phyloP scores from a whole-genome alignment of 768 basidiomycete species.

The Botryobasidium botryosum region DNA sequence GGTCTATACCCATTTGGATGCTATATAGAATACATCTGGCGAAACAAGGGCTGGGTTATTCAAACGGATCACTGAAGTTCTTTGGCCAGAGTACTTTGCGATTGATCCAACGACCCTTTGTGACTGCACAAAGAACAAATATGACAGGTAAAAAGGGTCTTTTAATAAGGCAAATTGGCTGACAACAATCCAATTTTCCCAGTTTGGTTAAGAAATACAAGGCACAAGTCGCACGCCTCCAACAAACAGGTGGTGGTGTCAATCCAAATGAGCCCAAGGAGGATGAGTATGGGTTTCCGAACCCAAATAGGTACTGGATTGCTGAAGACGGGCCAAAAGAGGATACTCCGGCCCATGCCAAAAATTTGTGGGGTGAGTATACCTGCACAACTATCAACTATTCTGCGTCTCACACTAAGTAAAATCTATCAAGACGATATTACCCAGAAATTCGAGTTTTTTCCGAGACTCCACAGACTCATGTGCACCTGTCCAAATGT shows the following conservation, averaged over 20 bases:
- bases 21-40: conserved; percentile 16
- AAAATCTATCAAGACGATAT: conserved; percentile 14
- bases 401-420: not conserved
- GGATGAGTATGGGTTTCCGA: conserved; percentile 3
- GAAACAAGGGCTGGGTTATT: conserved; percentile 14
- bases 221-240: not conserved
- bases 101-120: conserved; percentile 11
- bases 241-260: conserved; percentile 8
- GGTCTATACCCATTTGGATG: too few species aligned
- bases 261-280: conserved; percentile 13
- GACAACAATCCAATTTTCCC: not conserved
- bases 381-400: not conserved
- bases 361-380: conserved; percentile 19
- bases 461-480: conserved; percentile 7
- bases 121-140: conserved; percentile 13
- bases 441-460: conserved; percentile 14
- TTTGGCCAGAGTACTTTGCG: conserved; percentile 13
- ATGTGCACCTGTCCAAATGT: conserved; percentile 16
- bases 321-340: conserved; percentile 9
- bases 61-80: conserved; percentile 14
- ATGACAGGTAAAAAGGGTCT: conserved; percentile 12
- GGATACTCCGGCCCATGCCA: conserved; percentile 10
- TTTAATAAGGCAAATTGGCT: not conserved
- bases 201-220: not conserved
- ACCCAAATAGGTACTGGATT: conserved; percentile 8